A percentile compares a stretch with the other conserved stretches of the same genome.
These are phyloP conservation scores for Pogostemon cablin DNA, from an alignment of 257 asterid species.

Conservation along the genomic window DNA sequence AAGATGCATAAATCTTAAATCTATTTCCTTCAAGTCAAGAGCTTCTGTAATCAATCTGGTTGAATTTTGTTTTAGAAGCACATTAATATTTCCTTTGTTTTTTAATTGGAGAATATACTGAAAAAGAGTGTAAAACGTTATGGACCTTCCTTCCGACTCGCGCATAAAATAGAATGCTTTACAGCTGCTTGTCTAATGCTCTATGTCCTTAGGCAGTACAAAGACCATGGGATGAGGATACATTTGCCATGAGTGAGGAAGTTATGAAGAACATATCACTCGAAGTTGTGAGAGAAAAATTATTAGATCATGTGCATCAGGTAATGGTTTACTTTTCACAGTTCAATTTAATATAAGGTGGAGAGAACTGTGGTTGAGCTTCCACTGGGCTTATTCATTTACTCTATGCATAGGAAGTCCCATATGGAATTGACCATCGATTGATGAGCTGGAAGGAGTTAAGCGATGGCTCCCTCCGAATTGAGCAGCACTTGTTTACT, in stretches of 20 bases:
- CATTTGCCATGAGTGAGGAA: constrained; percentile 84
- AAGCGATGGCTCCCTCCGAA: constrained; percentile 84
- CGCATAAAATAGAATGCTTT: constrained; percentile 13
- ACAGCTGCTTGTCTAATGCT: constrained; percentile 22
- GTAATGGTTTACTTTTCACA: constrained; percentile 40
- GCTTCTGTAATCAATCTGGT: background rate
- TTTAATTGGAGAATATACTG: too few relatives aligned
- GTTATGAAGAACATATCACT: constrained; percentile 89
- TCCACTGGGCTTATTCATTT: constrained; percentile 22
- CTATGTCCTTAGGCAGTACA: constrained; percentile 61
- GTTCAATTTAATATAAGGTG: constrained; percentile 7
- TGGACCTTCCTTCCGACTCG: background rate
- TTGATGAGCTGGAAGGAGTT: constrained; percentile 93
- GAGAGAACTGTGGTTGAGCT: constrained; percentile 9
- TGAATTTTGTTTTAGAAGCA: background rate
- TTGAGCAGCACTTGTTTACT: constrained; percentile 95
- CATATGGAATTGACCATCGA: constrained; percentile 85
- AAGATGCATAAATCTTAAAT: background rate
- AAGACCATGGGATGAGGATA: constrained; percentile 98
- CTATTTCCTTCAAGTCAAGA: background rate
- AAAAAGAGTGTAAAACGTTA: background rate
- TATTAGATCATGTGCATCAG: constrained; percentile 91
- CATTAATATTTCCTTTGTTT: background rate
- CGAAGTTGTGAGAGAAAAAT: constrained; percentile 84
- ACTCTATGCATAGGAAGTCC: constrained; percentile 66